phyloP scores from a whole-genome alignment of 2,329 filamentous ascomycete genomes.

The Colletotrichum higginsianum region DNA sequence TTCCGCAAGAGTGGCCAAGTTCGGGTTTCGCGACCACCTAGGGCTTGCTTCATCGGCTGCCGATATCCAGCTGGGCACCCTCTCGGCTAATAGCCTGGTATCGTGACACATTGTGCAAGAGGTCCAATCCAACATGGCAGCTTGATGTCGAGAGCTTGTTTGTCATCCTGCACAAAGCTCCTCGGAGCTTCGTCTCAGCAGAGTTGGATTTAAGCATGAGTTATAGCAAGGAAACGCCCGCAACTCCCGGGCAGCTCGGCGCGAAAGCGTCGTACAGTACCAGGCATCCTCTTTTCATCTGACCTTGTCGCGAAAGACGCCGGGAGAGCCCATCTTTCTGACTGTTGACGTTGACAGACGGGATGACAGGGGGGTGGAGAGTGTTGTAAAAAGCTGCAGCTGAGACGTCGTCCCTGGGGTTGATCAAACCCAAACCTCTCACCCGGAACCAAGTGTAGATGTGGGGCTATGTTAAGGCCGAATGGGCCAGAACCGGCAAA shows the following conservation, averaged over 20 bases:
- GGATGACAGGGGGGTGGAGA: slow-evolving; percentile 30
- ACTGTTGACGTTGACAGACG: slow-evolving; percentile 15
- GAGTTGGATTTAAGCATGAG: slow-evolving; percentile 24
- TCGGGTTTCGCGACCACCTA: slow-evolving; percentile 33
- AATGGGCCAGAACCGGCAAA: neutral
- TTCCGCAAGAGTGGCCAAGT: slow-evolving; percentile 14
- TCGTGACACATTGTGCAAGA: neutral
- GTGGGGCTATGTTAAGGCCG: slow-evolving; percentile 8
- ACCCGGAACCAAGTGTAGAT: slow-evolving; percentile 17
- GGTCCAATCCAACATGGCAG: neutral
- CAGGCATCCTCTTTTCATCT: slow-evolving; percentile 17
- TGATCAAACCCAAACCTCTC: slow-evolving; percentile 45
- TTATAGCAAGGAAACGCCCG: neutral
- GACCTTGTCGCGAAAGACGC: slow-evolving; percentile 17
- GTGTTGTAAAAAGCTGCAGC: slow-evolving; percentile 26
- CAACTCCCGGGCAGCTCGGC: neutral
- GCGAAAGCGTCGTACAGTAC: neutral
- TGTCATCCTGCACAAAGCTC: slow-evolving; percentile 14
- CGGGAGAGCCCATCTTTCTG: neutral
- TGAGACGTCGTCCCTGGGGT: slow-evolving; percentile 44
- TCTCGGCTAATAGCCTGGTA: slow-evolving; percentile 4
- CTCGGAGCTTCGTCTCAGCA: slow-evolving; percentile 5
- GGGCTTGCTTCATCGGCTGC: slow-evolving; percentile 27
- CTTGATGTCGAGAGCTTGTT: neutral
- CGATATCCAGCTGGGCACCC: slow-evolving; percentile 21